Percentiles rank a stretch among this genome's conserved stretches.
Conservation (phyloP, 2,329 filamentous ascomycete species). For the Pleoardoris graminearum region DNA sequence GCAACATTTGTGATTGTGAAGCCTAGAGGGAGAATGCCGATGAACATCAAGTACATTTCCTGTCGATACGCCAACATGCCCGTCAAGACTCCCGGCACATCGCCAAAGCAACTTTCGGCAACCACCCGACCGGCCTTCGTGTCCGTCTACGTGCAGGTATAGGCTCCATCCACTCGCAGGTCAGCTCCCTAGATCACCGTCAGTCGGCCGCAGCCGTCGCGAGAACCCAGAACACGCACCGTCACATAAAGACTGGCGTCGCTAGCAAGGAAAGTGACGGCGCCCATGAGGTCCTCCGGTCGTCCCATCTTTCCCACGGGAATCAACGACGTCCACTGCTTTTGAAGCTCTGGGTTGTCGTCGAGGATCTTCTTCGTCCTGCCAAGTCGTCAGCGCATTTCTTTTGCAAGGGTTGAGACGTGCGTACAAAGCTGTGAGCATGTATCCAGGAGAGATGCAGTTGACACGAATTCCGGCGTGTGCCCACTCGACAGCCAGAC, state of each 20-base stretch:
- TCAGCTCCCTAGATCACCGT: constrained; percentile 61
- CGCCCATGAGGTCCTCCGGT: constrained; percentile 90
- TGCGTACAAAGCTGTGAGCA: constrained; percentile 87
- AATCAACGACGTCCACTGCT: constrained; percentile 89
- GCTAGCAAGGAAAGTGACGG: constrained; percentile 82
- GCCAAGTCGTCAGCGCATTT: constrained; percentile 21
- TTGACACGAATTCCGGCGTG: constrained; percentile 87
- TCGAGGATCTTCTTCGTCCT: constrained; percentile 93
- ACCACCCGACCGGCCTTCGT: no score
- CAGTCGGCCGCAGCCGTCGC: constrained; percentile 30
- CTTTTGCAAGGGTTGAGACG: background rate
- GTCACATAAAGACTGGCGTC: constrained; percentile 62
- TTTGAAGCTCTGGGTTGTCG: constrained; percentile 86
- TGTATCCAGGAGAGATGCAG: constrained; percentile 93
- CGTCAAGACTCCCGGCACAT: no score
- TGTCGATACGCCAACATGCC: no score
- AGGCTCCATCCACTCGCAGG: constrained; percentile 83
- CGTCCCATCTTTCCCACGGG: constrained; percentile 92
- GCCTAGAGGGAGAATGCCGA: no score
- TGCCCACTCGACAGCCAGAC: constrained; percentile 93
- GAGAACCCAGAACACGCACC: constrained; percentile 16
- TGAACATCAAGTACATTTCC: no score
- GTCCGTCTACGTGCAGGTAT: constrained; percentile 74
- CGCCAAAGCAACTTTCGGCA: no score
- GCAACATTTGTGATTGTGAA: no score